These are phyloP conservation scores for Epichloe baconii DNA, from an alignment of 2,329 filamentous ascomycete genomes.

Conservation along the genomic window DNA sequence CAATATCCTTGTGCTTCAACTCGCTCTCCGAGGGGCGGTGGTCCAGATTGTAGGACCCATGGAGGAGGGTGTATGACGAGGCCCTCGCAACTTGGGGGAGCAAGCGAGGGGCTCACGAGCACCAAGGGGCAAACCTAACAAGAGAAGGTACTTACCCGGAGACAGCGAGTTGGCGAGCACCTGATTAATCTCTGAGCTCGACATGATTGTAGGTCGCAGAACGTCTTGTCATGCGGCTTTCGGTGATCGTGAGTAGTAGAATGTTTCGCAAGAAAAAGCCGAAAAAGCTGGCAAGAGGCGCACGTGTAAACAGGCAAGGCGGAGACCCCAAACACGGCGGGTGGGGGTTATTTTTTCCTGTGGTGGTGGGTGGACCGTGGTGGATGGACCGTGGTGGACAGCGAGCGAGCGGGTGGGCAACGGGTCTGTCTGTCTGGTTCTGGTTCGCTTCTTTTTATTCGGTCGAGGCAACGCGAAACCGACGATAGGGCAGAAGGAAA, in stretches of 20 bases:
- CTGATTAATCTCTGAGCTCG: conserved; percentile 86
- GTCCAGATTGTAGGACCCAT: background rate
- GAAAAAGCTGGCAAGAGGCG: conserved; percentile 4
- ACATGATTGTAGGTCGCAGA: conserved; percentile 38
- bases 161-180: conserved; percentile 96
- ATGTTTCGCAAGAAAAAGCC: conserved; percentile 4
- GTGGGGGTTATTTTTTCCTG: conserved; percentile 2
- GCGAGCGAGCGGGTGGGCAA: background rate
- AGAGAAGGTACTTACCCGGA: conserved; percentile 52
- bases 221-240: conserved; percentile 25
- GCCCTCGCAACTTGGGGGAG: background rate
- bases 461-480: background rate
- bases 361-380: background rate
- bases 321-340: conserved; percentile 6
- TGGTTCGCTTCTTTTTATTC: background rate
- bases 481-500: background rate
- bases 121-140: conserved; percentile 3
- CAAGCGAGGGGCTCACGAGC: background rate
- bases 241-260: conserved; percentile 9
- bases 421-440: background rate
- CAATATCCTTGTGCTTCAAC: background rate
- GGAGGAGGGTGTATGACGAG: background rate
- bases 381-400: background rate
- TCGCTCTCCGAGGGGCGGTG: background rate
- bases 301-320: conserved; percentile 7